Conservation (phyloP, 148 eudicot species). For the Salicornia ramosissima region DNA sequence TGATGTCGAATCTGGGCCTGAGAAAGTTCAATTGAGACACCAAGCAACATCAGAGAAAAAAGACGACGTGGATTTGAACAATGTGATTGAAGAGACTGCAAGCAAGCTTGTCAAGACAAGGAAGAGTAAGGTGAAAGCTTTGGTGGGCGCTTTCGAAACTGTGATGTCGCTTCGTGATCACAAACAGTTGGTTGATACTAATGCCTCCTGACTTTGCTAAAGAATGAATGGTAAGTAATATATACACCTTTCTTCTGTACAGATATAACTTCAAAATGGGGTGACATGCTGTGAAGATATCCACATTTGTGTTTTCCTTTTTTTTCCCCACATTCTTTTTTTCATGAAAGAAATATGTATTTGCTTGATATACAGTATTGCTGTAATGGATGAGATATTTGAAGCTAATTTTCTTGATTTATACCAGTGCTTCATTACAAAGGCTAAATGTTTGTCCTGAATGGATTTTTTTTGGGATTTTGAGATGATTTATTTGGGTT, state of each 20-base stretch:
- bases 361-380: neutral
- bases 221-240: slow-evolving; percentile 13
- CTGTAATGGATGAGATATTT: slow-evolving; percentile 13
- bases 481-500: neutral
- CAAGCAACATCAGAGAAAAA: slow-evolving; percentile 42
- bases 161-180: slow-evolving; percentile 50
- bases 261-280: slow-evolving; percentile 18
- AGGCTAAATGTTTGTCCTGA: neutral
- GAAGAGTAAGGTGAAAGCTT: slow-evolving; percentile 81
- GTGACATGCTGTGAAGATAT: slow-evolving; percentile 20
- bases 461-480: neutral
- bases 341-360: slow-evolving; percentile 19
- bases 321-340: neutral
- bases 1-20: slow-evolving; percentile 24
- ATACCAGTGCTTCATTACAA: slow-evolving; percentile 2
- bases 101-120: slow-evolving; percentile 56
- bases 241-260: slow-evolving; percentile 19
- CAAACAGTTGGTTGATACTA: slow-evolving; percentile 34
- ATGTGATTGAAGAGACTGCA: slow-evolving; percentile 77
- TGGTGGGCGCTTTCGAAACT: slow-evolving; percentile 82
- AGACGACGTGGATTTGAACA: slow-evolving; percentile 41
- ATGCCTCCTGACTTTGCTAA: slow-evolving; percentile 28
- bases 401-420: slow-evolving; percentile 18
- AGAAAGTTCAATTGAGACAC: slow-evolving; percentile 47
- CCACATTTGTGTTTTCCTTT: slow-evolving; percentile 14